phyloP scores from a whole-genome alignment of 768 basidiomycete genomes.

The Hericium erinaceus region DNA sequence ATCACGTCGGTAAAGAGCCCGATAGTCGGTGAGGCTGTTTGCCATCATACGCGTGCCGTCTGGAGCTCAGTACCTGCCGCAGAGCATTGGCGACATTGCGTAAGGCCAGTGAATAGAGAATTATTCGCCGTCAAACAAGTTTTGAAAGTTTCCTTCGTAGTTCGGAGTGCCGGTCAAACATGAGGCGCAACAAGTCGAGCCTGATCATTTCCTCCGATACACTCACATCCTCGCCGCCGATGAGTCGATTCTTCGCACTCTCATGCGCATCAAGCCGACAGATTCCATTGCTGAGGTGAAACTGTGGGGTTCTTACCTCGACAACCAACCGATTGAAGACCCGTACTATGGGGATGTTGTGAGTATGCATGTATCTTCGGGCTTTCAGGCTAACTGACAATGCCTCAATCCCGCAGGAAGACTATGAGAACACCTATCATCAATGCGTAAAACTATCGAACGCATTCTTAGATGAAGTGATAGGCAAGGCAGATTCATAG shows the following conservation, averaged over 20 bases:
- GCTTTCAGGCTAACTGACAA: neutral
- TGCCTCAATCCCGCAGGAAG: conserved; percentile 32
- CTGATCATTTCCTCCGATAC: conserved; percentile 63
- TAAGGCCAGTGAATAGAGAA: conserved; percentile 35
- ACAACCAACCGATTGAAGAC: conserved; percentile 64
- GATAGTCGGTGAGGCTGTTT: conserved; percentile 53
- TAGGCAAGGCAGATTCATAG: conserved; percentile 16
- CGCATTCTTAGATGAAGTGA: conserved; percentile 69
- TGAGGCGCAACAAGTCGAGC: conserved; percentile 51
- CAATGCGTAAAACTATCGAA: conserved; percentile 68
- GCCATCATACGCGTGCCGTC: neutral
- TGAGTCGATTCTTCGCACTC: conserved; percentile 56
- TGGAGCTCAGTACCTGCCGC: neutral
- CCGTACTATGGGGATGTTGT: conserved; percentile 76
- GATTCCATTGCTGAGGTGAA: conserved; percentile 55
- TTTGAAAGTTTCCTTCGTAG: conserved; percentile 26
- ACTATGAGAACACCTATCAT: conserved; percentile 69
- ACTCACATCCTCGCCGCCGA: conserved; percentile 86
- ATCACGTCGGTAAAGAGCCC: conserved; percentile 78
- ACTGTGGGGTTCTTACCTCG: conserved; percentile 74
- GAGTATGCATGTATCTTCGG: conserved; percentile 18
- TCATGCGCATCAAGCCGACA: conserved; percentile 39
- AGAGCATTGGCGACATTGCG: conserved; percentile 66
- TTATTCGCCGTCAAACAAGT: neutral
- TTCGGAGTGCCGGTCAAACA: conserved; percentile 65